Conservation (phyloP, 441 rosid genomes). For the Gossypium schwendimanii region DNA sequence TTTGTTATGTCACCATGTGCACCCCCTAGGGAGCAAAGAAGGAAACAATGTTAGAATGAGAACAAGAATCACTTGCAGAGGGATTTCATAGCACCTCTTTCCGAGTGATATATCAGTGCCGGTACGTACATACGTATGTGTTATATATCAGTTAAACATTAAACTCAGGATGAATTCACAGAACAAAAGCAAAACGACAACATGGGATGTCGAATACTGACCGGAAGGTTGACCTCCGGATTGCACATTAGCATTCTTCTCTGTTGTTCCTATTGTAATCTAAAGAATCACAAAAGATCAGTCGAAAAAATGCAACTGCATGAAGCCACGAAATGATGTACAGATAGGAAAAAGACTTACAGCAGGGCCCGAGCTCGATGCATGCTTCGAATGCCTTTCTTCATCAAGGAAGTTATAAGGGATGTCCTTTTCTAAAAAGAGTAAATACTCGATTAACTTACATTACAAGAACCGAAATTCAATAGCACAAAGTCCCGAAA, state of each 20-base stretch:
- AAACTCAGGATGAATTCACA: not conserved
- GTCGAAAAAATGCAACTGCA: not conserved
- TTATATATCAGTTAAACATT: not conserved
- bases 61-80: not conserved
- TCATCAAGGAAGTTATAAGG: conserved; percentile 77
- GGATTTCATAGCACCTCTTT: not conserved
- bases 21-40: conserved; percentile 30
- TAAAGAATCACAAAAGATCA: conserved; percentile 23
- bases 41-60: not conserved
- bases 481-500: not conserved
- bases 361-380: conserved; percentile 69
- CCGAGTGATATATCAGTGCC: not conserved
- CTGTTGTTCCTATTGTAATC: conserved; percentile 42
- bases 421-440: conserved; percentile 73
- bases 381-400: conserved; percentile 54
- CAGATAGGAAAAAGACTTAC: conserved; percentile 32
- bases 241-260: conserved; percentile 32
- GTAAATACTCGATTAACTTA: not conserved
- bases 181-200: not conserved
- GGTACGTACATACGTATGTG: not conserved
- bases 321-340: not conserved
- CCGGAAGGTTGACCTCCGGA: conserved; percentile 58
- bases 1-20: conserved; percentile 24
- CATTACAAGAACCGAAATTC: conserved; percentile 5
- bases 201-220: conserved; percentile 21